Conservation (phyloP, 169 alveolate species). For the Plasmodium sp. region DNA sequence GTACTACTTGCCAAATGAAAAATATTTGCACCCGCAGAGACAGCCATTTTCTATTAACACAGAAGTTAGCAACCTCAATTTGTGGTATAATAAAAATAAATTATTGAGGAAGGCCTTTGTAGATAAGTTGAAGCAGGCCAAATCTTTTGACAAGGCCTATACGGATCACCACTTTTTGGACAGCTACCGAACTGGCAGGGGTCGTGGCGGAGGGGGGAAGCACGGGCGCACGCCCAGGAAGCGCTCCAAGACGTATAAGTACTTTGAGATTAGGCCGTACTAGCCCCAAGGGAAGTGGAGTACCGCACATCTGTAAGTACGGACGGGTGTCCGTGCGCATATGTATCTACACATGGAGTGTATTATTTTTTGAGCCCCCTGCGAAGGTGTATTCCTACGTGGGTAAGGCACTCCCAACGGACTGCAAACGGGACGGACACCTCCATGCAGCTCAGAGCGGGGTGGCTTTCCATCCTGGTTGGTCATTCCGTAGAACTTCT, state of each 20-base stretch:
- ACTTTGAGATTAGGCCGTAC: constrained; percentile 82
- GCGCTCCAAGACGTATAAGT: constrained; percentile 87
- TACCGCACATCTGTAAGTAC: neutral
- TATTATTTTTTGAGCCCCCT: neutral
- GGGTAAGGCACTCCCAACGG: neutral
- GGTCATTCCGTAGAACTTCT: neutral
- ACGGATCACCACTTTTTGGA: constrained; percentile 84
- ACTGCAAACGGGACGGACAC: neutral
- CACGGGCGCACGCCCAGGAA: constrained; percentile 86
- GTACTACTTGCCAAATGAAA: constrained; percentile 80
- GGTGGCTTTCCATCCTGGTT: neutral
- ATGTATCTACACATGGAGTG: neutral
- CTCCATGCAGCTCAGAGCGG: neutral
- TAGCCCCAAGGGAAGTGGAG: neutral
- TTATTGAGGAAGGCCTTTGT: constrained; percentile 44
- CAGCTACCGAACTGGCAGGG: constrained; percentile 85
- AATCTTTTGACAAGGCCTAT: constrained; percentile 82
- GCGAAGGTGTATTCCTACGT: neutral
- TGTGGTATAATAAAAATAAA: constrained; percentile 75
- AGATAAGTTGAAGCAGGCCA: constrained; percentile 77
- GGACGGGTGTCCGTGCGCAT: neutral
- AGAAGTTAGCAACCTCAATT: constrained; percentile 71
- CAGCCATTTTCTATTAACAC: constrained; percentile 82
- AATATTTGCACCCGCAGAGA: constrained; percentile 60
- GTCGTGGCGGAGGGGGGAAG: constrained; percentile 90